These are phyloP conservation scores for Zalerion maritima DNA, from an alignment of 495 filamentous ascomycete genomes.

Conservation along the genomic window DNA sequence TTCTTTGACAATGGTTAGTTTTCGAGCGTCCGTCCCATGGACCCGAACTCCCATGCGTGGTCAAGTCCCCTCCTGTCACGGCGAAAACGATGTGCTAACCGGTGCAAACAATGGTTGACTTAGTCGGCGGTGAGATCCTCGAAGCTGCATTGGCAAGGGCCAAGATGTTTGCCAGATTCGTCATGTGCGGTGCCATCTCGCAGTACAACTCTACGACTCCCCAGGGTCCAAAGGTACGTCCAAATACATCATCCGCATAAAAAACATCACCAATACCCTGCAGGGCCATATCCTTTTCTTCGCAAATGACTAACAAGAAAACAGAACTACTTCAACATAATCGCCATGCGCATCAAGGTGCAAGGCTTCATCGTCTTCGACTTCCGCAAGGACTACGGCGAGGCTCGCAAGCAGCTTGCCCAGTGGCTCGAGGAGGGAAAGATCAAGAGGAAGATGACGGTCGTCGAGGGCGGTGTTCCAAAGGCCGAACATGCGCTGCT, in stretches of 20 bases:
- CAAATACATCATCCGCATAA: too few relatives aligned
- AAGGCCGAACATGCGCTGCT: slow-evolving; percentile 34
- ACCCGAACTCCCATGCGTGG: background rate
- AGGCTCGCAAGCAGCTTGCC: slow-evolving; percentile 30
- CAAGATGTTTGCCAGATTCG: slow-evolving; percentile 40
- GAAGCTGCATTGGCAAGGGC: slow-evolving; percentile 43
- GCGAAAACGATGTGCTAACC: too few relatives aligned
- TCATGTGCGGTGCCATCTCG: slow-evolving; percentile 41
- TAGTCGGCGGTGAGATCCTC: slow-evolving; percentile 49
- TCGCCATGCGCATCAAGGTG: slow-evolving; percentile 29
- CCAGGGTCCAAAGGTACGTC: slow-evolving; percentile 14
- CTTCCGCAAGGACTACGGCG: slow-evolving; percentile 22
- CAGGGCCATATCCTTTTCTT: too few relatives aligned
- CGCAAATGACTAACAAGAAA: background rate
- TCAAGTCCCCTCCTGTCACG: background rate
- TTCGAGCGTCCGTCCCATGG: slow-evolving; percentile 5
- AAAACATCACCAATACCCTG: too few relatives aligned
- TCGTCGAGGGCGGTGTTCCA: slow-evolving; percentile 38
- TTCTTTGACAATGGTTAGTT: slow-evolving; percentile 48
- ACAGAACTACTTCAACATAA: slow-evolving; percentile 27
- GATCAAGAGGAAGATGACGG: slow-evolving; percentile 39
- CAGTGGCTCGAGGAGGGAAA: slow-evolving; percentile 39
- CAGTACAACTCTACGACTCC: slow-evolving; percentile 25
- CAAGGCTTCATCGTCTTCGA: slow-evolving; percentile 52
- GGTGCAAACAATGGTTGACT: background rate